Conservation (phyloP, 78 protist genomes). For the Cavenderia fasciculata region DNA sequence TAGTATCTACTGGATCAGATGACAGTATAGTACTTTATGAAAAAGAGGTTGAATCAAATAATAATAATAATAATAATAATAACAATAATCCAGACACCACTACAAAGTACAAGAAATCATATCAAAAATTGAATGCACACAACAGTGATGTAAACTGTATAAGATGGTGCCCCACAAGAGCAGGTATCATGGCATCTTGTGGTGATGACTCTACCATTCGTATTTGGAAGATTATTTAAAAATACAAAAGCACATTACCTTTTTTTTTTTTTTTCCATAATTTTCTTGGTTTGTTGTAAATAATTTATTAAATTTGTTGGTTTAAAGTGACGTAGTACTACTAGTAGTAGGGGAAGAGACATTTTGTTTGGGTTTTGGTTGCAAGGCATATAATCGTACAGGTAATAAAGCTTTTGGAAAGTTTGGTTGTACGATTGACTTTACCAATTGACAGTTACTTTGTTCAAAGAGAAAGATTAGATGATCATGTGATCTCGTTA, state of each 20-base stretch:
- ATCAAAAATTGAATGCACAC: constrained; percentile 79
- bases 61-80: neutral
- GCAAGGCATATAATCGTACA: constrained; percentile 76
- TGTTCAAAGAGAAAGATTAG: constrained; percentile 47
- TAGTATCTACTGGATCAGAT: constrained; percentile 86
- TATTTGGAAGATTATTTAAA: constrained; percentile 87
- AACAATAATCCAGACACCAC: neutral
- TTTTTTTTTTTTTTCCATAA: too few relatives aligned
- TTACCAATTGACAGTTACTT: constrained; percentile 60
- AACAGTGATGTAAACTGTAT: constrained; percentile 86
- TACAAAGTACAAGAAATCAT: neutral
- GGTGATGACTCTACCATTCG: constrained; percentile 85
- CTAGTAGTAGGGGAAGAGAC: too few relatives aligned
- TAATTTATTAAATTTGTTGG: too few relatives aligned
- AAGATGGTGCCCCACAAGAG: constrained; percentile 81
- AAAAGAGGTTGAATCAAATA: too few relatives aligned
- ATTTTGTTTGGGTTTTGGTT: neutral
- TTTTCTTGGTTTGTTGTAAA: too few relatives aligned
- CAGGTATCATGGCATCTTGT: constrained; percentile 83
- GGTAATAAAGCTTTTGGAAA: constrained; percentile 87
- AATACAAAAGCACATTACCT: too few relatives aligned
- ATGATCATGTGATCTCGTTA: constrained; percentile 83
- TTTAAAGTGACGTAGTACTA: too few relatives aligned
- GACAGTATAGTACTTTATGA: constrained; percentile 75
- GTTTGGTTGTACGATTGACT: constrained; percentile 58